Evolutionary conservation across 78 protist species (phyloP).

Genomic region (Protostelium mycophagum): DNA sequence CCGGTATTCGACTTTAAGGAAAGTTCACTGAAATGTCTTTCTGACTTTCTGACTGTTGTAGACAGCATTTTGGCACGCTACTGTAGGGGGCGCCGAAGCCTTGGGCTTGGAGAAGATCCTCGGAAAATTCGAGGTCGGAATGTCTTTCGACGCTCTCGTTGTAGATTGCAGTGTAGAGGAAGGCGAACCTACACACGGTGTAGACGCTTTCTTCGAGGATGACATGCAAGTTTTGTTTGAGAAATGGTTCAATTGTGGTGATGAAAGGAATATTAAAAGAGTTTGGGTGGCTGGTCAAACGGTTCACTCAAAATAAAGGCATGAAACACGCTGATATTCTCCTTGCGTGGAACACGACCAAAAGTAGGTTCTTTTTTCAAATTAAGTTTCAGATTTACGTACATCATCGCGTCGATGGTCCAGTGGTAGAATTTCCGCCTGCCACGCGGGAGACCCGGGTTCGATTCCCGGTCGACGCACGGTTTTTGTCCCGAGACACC

Average conservation of each 20-base stretch:
- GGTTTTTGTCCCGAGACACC: too few species aligned
- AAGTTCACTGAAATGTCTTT: background rate
- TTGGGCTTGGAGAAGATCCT: constrained; percentile 9
- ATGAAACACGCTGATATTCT: too few species aligned
- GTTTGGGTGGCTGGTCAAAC: constrained; percentile 43
- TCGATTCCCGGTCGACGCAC: too few species aligned
- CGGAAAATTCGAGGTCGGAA: constrained; percentile 22
- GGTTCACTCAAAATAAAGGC: too few species aligned
- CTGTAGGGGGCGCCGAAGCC: constrained; percentile 52
- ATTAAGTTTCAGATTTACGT: too few species aligned
- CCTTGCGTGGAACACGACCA: too few species aligned
- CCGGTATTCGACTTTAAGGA: too few species aligned
- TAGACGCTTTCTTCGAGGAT: background rate
- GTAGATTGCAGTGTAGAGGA: constrained; percentile 7
- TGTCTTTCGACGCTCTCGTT: constrained; percentile 45
- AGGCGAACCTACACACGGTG: background rate
- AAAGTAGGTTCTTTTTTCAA: too few species aligned
- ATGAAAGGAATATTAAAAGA: constrained; percentile 33
- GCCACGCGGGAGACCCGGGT: too few species aligned
- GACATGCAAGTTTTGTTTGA: background rate
- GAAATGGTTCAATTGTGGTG: constrained; percentile 39
- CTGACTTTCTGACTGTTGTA: too few species aligned
- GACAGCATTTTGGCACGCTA: constrained; percentile 5
- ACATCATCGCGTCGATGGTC: too few species aligned
- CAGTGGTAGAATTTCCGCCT: too few species aligned